Evolutionary conservation across 345 rosid species (phyloP), one percentile per base, ranked within the genome.

Genomic region (Adansonia digitata): DNA sequence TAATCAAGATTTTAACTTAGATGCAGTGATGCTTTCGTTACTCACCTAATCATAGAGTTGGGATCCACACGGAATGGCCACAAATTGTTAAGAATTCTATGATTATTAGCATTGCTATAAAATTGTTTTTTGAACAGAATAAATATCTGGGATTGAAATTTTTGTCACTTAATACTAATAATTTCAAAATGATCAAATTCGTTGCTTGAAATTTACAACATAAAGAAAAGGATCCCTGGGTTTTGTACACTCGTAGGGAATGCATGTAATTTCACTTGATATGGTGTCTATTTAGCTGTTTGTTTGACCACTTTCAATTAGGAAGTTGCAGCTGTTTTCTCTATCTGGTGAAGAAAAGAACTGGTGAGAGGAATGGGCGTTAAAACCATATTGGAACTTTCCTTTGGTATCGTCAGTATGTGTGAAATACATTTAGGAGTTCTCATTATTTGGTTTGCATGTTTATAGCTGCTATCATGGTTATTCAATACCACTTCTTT

Each of bases 401-500:
- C 18, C 20, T 60, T 60, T 5, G 37, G 40, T 18, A 60, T 60
- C 20, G n/a, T n/a, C n/a, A 14, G 26, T 35, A n/a, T 35, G 13
- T 43, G 46, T 60, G 20, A 60, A 31, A 15, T 60, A 27, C 27
- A 59, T 26, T 35, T 31, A 34, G 9, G 62, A 51, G 63, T 52
- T 52, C 29, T 14, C 12, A 3, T 48, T 76, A 35, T 42, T 18
- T 7, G 20, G 72, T 24, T 61, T 43, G 5, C 7, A 52, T 55
- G 51, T 39, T 40, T 40, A 37, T 72, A 5, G 51, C 37, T 59
- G 48, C 72, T 80, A 72, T 76, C 59, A 75, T 81, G 78, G 53
- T 84, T 88, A 85, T 82, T 87, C 79, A 88, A 74, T 74, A 51
- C 82, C 77, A 72, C 81, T 80, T 71, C 66, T 92, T 76, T n/a